Base-by-base conservation (phyloP, 2,329 filamentous ascomycete species). In the Herpotrichia juniperi region DNA sequence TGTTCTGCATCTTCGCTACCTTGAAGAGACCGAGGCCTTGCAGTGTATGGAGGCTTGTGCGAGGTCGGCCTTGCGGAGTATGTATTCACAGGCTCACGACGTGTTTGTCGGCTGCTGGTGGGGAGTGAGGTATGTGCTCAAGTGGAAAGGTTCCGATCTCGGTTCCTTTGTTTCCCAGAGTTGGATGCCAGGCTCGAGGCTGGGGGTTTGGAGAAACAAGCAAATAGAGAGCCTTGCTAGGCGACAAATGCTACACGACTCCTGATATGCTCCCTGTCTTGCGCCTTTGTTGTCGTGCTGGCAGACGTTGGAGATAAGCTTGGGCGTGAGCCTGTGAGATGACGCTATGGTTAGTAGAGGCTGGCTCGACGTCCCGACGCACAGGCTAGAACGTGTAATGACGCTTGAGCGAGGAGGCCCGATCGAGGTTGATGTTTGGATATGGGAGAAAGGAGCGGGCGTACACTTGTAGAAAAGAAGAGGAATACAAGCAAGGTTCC, bases 111-210 rank as follows among this genome's bases (percentile, higher is more conserved):
- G 54, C 46, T 24, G 39, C 48, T 48, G 51, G 53, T 58, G 53
- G 57, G 50, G 56, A 59, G 40, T 30, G 24, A 11, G 57, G 55
- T 65, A 64, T 62, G 65, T 54, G 65, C 61, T 54, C 59, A 64
- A 60, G 63, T 64, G 66, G 66, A 62, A 45, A 54, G 16, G 54
- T 66, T 60, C 67, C 65, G 65, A 62, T 58, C 51, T 63, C 61
- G 62, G 54, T 65, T 65, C 63, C n/a, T 68, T 67, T 66, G 64
- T 67, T 30, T 45, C 21, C 5, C 42, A 17, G 17, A 7, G 25
- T 32, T 45, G 5, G 25, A 42, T 31, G 25, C 42, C 16, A 16
- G 25, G 42, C 26, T 3, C 30, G 32, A 17, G 9, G 26, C 19
- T 46, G n/a, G 28, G 19, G 43, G 12, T 22, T 16, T 16, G 12